Evolutionary conservation across 1,139 yeast species (phyloP).

Genomic region (Taphrina betulina): DNA sequence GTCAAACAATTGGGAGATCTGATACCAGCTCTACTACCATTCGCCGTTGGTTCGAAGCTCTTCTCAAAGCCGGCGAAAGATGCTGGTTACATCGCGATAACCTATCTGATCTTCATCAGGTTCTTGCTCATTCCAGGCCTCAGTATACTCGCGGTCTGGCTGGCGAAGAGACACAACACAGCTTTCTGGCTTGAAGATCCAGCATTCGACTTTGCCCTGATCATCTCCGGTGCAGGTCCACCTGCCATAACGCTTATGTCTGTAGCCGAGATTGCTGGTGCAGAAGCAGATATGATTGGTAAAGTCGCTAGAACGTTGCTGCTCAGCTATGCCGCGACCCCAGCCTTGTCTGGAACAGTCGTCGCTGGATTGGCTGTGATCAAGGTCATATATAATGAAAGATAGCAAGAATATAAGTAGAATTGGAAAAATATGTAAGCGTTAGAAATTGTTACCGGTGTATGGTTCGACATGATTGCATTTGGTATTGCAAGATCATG

Average conservation of each 20-base stretch:
- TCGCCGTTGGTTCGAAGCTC: constrained; percentile 14
- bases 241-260: constrained; percentile 18
- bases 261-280: constrained; percentile 9
- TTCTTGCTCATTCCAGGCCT: constrained; percentile 6
- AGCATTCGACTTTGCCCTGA: constrained; percentile 3
- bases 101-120: constrained; percentile 8
- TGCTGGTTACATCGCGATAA: constrained; percentile 10
- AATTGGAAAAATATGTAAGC: neutral
- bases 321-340: constrained; percentile 15
- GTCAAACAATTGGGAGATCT: constrained; percentile 15
- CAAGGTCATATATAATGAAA: neutral
- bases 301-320: constrained; percentile 11
- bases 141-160: constrained; percentile 10
- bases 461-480: too few relatives aligned
- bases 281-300: constrained; percentile 12
- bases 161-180: constrained; percentile 5
- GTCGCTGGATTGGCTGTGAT: constrained; percentile 14
- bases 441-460: neutral
- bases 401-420: neutral
- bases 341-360: constrained; percentile 5
- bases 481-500: too few relatives aligned
- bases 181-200: constrained; percentile 15
- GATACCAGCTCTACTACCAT: constrained; percentile 9
- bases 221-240: constrained; percentile 16
- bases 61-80: constrained; percentile 10